Percentiles rank a stretch among this genome's conserved stretches.
These are phyloP conservation scores for Ramularia collo-cygni DNA, from an alignment of 2,329 filamentous ascomycete genomes.

Conservation along the genomic window DNA sequence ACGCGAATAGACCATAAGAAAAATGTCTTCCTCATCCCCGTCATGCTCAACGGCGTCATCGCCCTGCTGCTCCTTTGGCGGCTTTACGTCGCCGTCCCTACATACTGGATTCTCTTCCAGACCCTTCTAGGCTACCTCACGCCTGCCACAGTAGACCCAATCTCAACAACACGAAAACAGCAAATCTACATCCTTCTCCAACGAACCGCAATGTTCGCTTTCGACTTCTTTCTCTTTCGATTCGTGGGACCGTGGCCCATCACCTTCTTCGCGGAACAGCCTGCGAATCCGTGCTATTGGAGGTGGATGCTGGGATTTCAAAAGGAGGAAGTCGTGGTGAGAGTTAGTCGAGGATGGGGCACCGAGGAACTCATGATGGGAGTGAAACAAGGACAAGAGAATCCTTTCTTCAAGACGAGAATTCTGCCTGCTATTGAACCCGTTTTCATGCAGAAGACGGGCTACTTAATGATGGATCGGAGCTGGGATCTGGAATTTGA, in stretches of 20 bases:
- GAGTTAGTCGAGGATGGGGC: constrained; percentile 70
- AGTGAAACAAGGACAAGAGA: constrained; percentile 47
- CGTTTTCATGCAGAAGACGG: constrained; percentile 68
- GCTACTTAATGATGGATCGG: constrained; percentile 76
- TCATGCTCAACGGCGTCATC: constrained; percentile 67
- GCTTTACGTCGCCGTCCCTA: constrained; percentile 60
- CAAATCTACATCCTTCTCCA: constrained; percentile 51
- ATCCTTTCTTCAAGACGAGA: constrained; percentile 52
- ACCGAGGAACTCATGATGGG: constrained; percentile 48
- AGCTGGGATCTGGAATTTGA: constrained; percentile 85
- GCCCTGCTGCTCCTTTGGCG: constrained; percentile 59
- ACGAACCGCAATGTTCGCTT: constrained; percentile 59
- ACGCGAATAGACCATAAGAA: constrained; percentile 65
- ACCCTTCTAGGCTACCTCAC: constrained; percentile 61
- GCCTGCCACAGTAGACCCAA: constrained; percentile 57
- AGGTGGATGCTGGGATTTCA: constrained; percentile 68
- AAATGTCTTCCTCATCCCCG: constrained; percentile 74
- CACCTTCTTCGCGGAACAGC: constrained; percentile 52
- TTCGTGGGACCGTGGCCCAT: constrained; percentile 42
- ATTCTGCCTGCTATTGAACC: constrained; percentile 64
- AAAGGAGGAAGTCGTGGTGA: constrained; percentile 73
- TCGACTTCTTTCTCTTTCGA: constrained; percentile 58
- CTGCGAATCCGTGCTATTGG: constrained; percentile 64
- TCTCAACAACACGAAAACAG: constrained; percentile 49
- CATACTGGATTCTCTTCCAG: constrained; percentile 62